Evolutionary conservation across 371 early-diverging fungal species (phyloP).

Genomic region (Rhizopus delemar): DNA sequence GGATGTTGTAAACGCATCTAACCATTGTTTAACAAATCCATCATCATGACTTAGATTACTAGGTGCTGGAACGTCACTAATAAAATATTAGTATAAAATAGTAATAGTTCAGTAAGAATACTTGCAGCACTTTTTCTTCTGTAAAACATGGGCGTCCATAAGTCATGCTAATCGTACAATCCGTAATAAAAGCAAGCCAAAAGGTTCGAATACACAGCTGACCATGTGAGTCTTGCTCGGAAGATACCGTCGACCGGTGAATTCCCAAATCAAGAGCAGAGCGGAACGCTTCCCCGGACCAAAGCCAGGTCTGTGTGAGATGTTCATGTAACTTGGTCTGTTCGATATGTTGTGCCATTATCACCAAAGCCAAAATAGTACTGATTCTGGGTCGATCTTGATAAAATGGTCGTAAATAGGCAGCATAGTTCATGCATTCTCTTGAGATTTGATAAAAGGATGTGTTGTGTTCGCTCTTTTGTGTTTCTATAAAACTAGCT

Average conservation of each 20-base stretch:
- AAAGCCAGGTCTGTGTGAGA: constrained; percentile 36
- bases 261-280: constrained; percentile 49
- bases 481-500: constrained; percentile 32
- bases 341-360: constrained; percentile 39
- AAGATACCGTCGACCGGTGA: constrained; percentile 28
- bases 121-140: constrained; percentile 53
- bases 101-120: not conserved
- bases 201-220: constrained; percentile 43
- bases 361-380: constrained; percentile 34
- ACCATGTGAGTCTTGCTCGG: constrained; percentile 14
- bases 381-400: constrained; percentile 33
- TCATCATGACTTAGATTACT: constrained; percentile 22
- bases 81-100: not conserved
- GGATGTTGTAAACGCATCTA: constrained; percentile 25
- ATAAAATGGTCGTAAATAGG: constrained; percentile 22
- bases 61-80: constrained; percentile 33
- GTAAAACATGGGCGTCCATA: constrained; percentile 45
- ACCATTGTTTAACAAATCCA: constrained; percentile 14
- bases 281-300: constrained; percentile 44
- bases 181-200: constrained; percentile 45
- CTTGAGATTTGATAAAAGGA: constrained; percentile 9
- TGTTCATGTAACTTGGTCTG: constrained; percentile 23
- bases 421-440: constrained; percentile 24
- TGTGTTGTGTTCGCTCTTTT: not conserved
- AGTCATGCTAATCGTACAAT: constrained; percentile 40